Percentiles rank a stretch among this genome's conserved stretches.
Evolutionary conservation across 306 rosid species (phyloP).

Genomic region (Vigna unguiculata): DNA sequence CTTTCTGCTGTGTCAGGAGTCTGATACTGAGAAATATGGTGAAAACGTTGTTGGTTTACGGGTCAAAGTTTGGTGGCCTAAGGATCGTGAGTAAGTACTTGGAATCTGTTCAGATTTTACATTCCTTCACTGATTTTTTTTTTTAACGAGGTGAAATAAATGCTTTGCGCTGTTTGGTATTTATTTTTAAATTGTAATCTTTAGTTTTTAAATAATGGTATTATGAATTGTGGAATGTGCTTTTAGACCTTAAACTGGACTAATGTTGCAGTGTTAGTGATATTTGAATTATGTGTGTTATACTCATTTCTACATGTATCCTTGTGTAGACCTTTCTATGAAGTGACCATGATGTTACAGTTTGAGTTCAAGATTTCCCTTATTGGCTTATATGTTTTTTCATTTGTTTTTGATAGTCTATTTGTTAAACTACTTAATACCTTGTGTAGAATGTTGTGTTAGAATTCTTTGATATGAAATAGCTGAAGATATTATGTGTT

Average conservation of each 20-base stretch:
- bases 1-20: constrained; percentile 54
- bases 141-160: constrained; percentile 20
- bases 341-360: constrained; percentile 17
- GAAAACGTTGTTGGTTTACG: constrained; percentile 67
- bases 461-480: constrained; percentile 18
- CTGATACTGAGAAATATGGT: constrained; percentile 56
- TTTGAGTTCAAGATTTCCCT: constrained; percentile 12
- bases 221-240: not conserved
- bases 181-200: constrained; percentile 10
- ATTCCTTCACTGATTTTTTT: constrained; percentile 27
- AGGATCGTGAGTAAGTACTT: constrained; percentile 72
- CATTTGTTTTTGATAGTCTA: constrained; percentile 5
- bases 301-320: not conserved
- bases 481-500: constrained; percentile 17
- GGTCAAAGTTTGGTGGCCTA: constrained; percentile 91
- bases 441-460: constrained; percentile 9
- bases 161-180: constrained; percentile 17
- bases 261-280: constrained; percentile 13
- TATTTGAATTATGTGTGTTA: not conserved
- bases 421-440: not conserved
- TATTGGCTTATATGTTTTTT: constrained; percentile 6
- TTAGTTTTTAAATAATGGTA: constrained; percentile 10
- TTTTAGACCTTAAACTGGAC: constrained; percentile 28
- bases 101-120: constrained; percentile 21
- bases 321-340: constrained; percentile 27